Percentiles rank a stretch among this genome's conserved stretches.
Evolutionary conservation across 78 protist species (phyloP).

Genomic region (Dictyostelium purpureum): DNA sequence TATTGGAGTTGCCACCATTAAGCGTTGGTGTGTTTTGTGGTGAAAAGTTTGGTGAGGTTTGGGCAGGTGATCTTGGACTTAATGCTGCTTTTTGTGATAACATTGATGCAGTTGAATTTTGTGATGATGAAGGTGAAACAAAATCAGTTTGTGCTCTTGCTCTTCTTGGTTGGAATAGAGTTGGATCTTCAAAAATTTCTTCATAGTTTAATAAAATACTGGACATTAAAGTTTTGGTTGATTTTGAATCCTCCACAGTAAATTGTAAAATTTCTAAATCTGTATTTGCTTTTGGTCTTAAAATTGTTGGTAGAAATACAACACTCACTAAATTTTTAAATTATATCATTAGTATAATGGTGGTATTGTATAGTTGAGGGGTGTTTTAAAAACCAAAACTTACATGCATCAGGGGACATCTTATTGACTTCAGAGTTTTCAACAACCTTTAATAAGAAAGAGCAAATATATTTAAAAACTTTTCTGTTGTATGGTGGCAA

Average conservation of each 20-base stretch:
- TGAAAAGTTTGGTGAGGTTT: neutral
- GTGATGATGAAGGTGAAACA: conserved; percentile 12
- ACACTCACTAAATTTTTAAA: conserved; percentile 22
- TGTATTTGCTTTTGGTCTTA: conserved; percentile 60
- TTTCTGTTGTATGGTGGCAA: conserved; percentile 15
- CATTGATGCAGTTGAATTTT: neutral
- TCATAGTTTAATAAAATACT: conserved; percentile 37
- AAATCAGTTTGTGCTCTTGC: conserved; percentile 73
- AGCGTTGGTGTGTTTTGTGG: neutral
- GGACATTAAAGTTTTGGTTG: conserved; percentile 64
- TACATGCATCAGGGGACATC: conserved; percentile 70
- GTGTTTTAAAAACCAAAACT: neutral
- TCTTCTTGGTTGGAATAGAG: conserved; percentile 18
- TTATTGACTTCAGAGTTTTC: conserved; percentile 31
- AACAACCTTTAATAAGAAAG: conserved; percentile 46
- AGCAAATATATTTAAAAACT: conserved; percentile 36
- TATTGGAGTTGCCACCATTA: too few species aligned
- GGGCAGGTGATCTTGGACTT: neutral
- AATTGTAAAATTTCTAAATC: conserved; percentile 58
- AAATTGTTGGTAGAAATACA: conserved; percentile 71
- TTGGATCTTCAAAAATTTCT: conserved; percentile 58
- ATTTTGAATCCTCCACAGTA: conserved; percentile 68
- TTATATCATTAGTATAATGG: neutral
- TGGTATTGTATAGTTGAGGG: neutral
- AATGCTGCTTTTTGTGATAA: neutral